Evolutionary conservation across 495 filamentous ascomycete genomes (phyloP).

Genomic region (Hypoxylon fragiforme): DNA sequence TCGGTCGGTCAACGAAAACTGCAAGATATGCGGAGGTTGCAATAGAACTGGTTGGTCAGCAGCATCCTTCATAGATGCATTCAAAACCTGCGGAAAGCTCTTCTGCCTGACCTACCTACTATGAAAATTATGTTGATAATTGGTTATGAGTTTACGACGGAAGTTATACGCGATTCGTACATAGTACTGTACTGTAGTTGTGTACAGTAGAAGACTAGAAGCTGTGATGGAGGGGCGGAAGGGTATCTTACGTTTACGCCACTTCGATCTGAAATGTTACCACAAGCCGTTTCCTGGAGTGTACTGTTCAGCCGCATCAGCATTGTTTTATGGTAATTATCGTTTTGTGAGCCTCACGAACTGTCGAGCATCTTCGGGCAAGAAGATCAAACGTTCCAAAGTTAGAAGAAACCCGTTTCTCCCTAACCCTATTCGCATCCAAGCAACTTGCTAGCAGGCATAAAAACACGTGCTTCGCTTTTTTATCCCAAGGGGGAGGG

Average conservation of each 20-base stretch:
- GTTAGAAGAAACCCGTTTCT: slow-evolving; percentile 20
- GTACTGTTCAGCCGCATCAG: not conserved
- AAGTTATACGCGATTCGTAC: slow-evolving; percentile 18
- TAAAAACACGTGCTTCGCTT: slow-evolving; percentile 26
- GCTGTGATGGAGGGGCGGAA: slow-evolving; percentile 19
- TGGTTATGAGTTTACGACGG: too few relatives aligned
- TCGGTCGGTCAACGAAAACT: slow-evolving; percentile 26
- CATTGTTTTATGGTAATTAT: not conserved
- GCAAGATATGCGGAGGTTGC: slow-evolving; percentile 8
- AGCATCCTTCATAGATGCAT: slow-evolving; percentile 1
- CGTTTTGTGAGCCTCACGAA: slow-evolving; percentile 8
- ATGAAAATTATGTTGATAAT: too few relatives aligned
- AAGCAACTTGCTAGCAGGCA: slow-evolving; percentile 16
- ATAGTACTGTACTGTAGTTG: too few relatives aligned
- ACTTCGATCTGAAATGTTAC: too few relatives aligned
- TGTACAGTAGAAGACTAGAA: too few relatives aligned
- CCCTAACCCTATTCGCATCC: slow-evolving; percentile 4
- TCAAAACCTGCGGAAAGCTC: slow-evolving; percentile 21
- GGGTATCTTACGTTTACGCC: slow-evolving; percentile 10
- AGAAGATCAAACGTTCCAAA: slow-evolving; percentile 12
- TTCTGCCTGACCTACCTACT: too few relatives aligned
- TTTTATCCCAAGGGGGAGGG: slow-evolving; percentile 6
- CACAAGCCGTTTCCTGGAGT: too few relatives aligned
- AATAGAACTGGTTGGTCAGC: slow-evolving; percentile 4
- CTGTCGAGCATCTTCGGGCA: too few relatives aligned